phyloP scores from a whole-genome alignment of 331 rosid genomes.

The Quercus phellos region DNA sequence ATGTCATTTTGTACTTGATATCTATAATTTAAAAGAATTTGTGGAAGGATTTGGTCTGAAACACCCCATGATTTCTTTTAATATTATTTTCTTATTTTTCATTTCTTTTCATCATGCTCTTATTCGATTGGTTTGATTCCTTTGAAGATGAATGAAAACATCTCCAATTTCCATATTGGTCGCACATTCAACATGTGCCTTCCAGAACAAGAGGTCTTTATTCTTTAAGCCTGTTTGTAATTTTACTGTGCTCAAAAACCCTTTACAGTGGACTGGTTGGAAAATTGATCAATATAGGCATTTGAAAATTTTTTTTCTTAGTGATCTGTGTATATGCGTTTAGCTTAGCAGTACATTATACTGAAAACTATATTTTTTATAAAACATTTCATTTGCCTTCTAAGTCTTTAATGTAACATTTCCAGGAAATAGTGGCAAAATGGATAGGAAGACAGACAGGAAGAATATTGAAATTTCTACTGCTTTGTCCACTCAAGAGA shows the following conservation, averaged over 20 bases:
- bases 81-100: background rate
- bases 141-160: background rate
- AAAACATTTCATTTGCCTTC: background rate
- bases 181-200: too few relatives aligned
- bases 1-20: too few relatives aligned
- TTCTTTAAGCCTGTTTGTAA: background rate
- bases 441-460: slow-evolving; percentile 14
- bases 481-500: slow-evolving; percentile 33
- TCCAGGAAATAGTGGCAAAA: slow-evolving; percentile 33
- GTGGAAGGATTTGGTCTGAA: background rate
- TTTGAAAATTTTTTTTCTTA: background rate
- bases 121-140: too few relatives aligned
- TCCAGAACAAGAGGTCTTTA: too few relatives aligned
- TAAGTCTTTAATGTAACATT: slow-evolving; percentile 21
- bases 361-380: too few relatives aligned
- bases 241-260: background rate
- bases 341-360: background rate
- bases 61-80: background rate
- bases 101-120: too few relatives aligned
- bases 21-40: too few relatives aligned
- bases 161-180: background rate
- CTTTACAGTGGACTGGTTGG: background rate
- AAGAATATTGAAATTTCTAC: slow-evolving; percentile 22
- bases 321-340: background rate
- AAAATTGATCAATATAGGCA: slow-evolving; percentile 8